Base-by-base conservation (phyloP, 2,329 filamentous ascomycete genomes). In the Ceratocystis cubensis region DNA sequence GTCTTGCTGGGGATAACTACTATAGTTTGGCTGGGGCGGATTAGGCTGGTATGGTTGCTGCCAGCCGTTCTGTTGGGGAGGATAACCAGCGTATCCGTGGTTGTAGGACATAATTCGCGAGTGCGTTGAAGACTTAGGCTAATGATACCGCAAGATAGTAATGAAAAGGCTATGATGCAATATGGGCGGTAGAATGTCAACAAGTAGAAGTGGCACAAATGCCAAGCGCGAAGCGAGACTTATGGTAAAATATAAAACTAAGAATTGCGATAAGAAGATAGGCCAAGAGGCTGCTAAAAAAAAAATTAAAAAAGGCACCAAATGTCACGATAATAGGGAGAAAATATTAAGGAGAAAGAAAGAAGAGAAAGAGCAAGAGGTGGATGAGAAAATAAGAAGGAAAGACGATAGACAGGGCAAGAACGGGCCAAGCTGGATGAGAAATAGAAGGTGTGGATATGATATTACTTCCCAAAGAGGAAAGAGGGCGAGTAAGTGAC, bases 41-140 rank as follows among this genome's bases (percentile, higher is more conserved):
- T 69, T 72, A 30, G 72, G 71, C 2, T 73, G 71, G 44, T 74
- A 71, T 15, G 72, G 72, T 57, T 71, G 71, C 61, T 75, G 73
- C 65, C 72, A 70, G 7, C 71, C 68, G 25, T 67, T 67, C 56
- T 71, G 69, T 15, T 70, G 70, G 45, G 71, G 69, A 28, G 68
- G 65, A 62, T 70, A 68, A 1, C 17, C 67, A 22, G 5, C 66
- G 33, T 73, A 56, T 37, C 63, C 66, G 33, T 65, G 61, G 61
- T 68, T 59, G 46, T 66, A 66, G 44, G 66, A 65, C 66, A 67
- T 67, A 7, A 17, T 46, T 20, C 22, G 33, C 20, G 22, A 3
- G 10, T 46, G 6, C 2, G 13, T 30, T 48, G 30, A 63, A 15
- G 46, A 33, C 30, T 33, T 33, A 4, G 30, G 30, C 30, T 33